Evolutionary conservation across 129 eudicot species (phyloP), one percentile per base, ranked within the genome.

Genomic region (Centaurea solstitialis): DNA sequence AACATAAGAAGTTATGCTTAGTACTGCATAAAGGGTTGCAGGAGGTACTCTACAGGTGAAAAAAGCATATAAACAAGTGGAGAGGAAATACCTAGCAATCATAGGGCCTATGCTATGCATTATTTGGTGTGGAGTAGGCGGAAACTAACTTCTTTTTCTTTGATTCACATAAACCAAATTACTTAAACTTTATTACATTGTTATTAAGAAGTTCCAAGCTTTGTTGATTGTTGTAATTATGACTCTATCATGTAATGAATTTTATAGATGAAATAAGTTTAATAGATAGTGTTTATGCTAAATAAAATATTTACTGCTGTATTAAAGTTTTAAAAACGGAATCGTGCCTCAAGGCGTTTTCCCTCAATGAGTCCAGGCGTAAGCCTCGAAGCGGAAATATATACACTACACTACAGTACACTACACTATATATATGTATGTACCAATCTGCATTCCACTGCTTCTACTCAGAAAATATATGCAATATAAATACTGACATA

Each of bases 241-340:
- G 17, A 57, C 22, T 28, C 33, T 47, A n/a, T 33, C 18, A 5
- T 18, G 37, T 30, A 26, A 28, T 53, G 22, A 57, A 11, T 43
- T 57, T 57, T n/a, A 15, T 57, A n/a, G 65, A 57, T 13, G 65
- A 43, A 43, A 43, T 11, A 43, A n/a, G 5, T 57, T 35, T 33
- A 76, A 3, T 37, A 18, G 70, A 59, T 21, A 76, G 15, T 21
- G 1, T 5, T 62, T 21, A 65, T 76, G 17, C 13, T 2, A 9
- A 38, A 22, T 4, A 76, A 35, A 62, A 39, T 76, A 33, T 62
- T n/a, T 75, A 75, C 26, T 73, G 77, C 23, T 73, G 9, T 45
- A 45, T 22, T 2, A 33, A 33, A 4, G 37, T 33, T 33, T 33
- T 2, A 33, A 3, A 33, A 4, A 4, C 37, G 37, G 37, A 33